Evolutionary conservation across 2,329 filamentous ascomycete species (phyloP), one percentile per base, ranked within the genome.

Genomic region (Apiospora phragmitis): DNA sequence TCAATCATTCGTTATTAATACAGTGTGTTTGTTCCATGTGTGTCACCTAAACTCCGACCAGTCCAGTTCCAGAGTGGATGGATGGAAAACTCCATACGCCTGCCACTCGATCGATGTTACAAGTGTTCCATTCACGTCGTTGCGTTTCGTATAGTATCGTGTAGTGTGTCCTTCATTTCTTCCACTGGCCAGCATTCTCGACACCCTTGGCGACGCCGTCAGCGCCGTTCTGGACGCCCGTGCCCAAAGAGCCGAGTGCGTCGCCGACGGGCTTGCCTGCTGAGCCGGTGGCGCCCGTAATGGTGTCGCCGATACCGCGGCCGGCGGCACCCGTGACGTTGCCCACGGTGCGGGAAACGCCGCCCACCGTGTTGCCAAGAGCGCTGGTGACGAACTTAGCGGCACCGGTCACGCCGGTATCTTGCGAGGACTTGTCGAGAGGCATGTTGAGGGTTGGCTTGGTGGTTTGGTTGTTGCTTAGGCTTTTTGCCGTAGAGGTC

Each of bases 241-340:
- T 82, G 16, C 83, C 83, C 2, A 84, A 73, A 73, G 79, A 83
- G 1, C 81, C 78, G 32, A 87, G 70, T 0, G 82, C 84, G 74
- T 87, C 83, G 6, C 85, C 85, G n/a, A 87, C 78, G 12, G 84
- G 83, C 73, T 83, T 83, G 7, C 84, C 85, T 18, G 81, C 77
- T 29, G 80, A 84, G 0, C 85, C 85, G 1, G 84, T 83, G 3
- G 83, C 80, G 71, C 81, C 80, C 1, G 78, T 84, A 73, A 86
- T 81, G 24, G 84, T 86, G 74, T 86, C 79, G 41, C 84, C 83
- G 8, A 86, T 51, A 4, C 84, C 84, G 14, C 84, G 81, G 4
- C 80, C 80, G 3, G 82, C 83, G 9, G 85, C 83, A 47, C 85
- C 78, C 2, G 78, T 79, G 9, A 81, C 73, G 71, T 76, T 77